Conservation (phyloP, 2,329 filamentous ascomycete genomes). For the Calonectria pteridis region DNA sequence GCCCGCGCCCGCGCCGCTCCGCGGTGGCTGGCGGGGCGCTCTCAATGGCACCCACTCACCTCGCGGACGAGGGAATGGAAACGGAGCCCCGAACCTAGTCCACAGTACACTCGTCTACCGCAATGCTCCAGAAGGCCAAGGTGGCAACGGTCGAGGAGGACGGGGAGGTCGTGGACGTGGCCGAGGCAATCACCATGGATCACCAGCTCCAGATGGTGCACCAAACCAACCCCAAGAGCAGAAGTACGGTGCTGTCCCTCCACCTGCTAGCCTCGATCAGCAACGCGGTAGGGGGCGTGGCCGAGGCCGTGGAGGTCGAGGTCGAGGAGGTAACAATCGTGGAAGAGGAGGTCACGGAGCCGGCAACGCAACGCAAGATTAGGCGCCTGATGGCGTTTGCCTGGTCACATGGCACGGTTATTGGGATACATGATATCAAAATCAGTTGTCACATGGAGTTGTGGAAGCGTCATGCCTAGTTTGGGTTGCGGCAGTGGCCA, state of each 20-base stretch:
- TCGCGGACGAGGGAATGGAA: conserved; percentile 55
- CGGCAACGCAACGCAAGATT: conserved; percentile 37
- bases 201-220: conserved; percentile 35
- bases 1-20: conserved; percentile 65
- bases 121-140: conserved; percentile 50
- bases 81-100: conserved; percentile 57
- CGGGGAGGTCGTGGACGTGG: conserved; percentile 49
- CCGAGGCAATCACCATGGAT: conserved; percentile 44
- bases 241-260: conserved; percentile 69
- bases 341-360: conserved; percentile 49
- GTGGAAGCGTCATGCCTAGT: conserved; percentile 17
- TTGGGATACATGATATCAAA: conserved; percentile 12
- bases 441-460: conserved; percentile 12
- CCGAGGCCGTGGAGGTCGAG: conserved; percentile 56
- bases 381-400: conserved; percentile 25
- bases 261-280: conserved; percentile 68
- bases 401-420: conserved; percentile 9
- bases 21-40: conserved; percentile 70
- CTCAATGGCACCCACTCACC: conserved; percentile 60
- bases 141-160: conserved; percentile 44
- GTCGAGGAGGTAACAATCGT: conserved; percentile 50
- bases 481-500: conserved; percentile 29
- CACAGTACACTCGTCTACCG: conserved; percentile 68
- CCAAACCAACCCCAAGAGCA: conserved; percentile 37
- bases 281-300: conserved; percentile 55